Percentiles rank a stretch among this genome's conserved stretches.
Evolutionary conservation across 305 asterid species (phyloP).

Genomic region (Fraxinus latifolia): DNA sequence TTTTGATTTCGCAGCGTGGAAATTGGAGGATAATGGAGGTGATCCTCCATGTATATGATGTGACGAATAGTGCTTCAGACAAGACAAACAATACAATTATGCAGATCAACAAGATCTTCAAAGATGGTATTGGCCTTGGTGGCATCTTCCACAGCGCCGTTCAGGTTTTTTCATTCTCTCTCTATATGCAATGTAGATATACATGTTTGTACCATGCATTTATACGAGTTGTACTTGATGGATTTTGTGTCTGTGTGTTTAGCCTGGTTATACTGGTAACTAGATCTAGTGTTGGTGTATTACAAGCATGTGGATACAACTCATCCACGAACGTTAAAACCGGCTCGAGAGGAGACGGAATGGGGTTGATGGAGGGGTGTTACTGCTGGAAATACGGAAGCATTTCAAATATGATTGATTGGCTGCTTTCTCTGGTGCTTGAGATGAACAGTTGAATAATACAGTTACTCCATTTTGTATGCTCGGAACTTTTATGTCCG

Average conservation of each 20-base stretch:
- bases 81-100: constrained; percentile 78
- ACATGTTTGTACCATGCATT: neutral
- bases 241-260: constrained; percentile 13
- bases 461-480: neutral
- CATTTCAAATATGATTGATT: neutral
- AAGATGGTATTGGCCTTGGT: constrained; percentile 89
- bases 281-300: constrained; percentile 41
- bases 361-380: neutral
- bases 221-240: neutral
- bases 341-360: neutral
- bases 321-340: neutral
- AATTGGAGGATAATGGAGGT: constrained; percentile 70
- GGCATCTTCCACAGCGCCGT: constrained; percentile 96
- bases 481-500: neutral
- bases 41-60: constrained; percentile 82
- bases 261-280: neutral
- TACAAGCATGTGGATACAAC: neutral
- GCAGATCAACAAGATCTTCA: constrained; percentile 90
- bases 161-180: constrained; percentile 45
- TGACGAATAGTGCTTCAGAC: constrained; percentile 80
- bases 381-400: neutral
- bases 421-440: neutral
- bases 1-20: neutral
- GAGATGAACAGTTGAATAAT: constrained; percentile 2
- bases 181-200: neutral